phyloP scores from a whole-genome alignment of 768 basidiomycete species.

The Phlegmacium glaucopus region DNA sequence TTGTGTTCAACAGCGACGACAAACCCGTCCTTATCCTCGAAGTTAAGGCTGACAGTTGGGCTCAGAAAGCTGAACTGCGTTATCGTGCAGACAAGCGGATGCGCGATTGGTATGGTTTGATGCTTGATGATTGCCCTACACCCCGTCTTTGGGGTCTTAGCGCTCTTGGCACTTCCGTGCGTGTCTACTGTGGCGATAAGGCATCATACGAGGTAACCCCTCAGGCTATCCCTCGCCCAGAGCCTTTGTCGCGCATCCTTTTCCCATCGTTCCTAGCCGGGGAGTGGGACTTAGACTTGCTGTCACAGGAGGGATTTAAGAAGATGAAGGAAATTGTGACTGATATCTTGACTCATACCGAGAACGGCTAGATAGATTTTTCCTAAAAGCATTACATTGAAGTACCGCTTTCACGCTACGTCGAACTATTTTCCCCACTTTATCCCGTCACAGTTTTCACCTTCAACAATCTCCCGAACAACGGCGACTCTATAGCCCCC shows the following conservation, averaged over 20 bases:
- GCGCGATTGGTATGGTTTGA: conserved; percentile 6
- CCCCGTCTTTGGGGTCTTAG: conserved; percentile 7
- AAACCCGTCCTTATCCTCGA: conserved; percentile 9
- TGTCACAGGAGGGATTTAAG: conserved; percentile 9
- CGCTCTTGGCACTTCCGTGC: no score
- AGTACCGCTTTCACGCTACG: no score
- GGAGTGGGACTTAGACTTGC: conserved; percentile 7
- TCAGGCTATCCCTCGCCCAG: conserved; percentile 1
- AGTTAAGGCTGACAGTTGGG: conserved; percentile 10
- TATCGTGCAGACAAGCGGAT: conserved; percentile 6
- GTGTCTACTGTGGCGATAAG: no score
- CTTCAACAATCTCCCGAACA: no score
- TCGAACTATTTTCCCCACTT: no score
- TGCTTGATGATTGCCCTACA: conserved; percentile 11
- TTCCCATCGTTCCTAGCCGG: conserved; percentile 3
- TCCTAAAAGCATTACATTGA: no score
- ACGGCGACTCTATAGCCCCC: no score
- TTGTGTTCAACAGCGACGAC: conserved; percentile 8
- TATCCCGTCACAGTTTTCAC: no score
- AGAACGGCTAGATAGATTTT: not conserved
- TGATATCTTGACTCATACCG: not conserved
- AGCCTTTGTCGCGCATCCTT: conserved; percentile 2
- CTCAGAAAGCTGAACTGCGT: conserved; percentile 3
- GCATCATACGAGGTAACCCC: not conserved
- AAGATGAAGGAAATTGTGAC: conserved; percentile 8